phyloP scores from a whole-genome alignment of 208 protist genomes.

The Acanthamoeba rhysodes region DNA sequence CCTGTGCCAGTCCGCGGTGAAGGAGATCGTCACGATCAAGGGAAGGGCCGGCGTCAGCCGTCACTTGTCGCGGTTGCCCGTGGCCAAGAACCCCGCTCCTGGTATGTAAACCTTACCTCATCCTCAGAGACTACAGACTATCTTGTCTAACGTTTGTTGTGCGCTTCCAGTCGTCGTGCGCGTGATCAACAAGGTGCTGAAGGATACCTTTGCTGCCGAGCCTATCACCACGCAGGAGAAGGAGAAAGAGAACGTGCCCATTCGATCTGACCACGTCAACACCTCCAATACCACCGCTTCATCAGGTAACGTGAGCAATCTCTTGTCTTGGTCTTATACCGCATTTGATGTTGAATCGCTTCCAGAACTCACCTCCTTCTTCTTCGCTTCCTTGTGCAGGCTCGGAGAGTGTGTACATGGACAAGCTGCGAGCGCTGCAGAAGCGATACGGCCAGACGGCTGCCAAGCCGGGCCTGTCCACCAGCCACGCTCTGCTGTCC shows the following conservation, averaged over 20 bases:
- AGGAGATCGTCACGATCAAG: constrained; percentile 71
- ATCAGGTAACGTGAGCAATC: neutral
- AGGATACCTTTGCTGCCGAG: neutral
- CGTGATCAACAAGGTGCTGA: constrained; percentile 41
- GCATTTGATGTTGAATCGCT: too few species aligned
- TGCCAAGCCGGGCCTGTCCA: neutral
- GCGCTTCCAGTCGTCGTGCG: neutral
- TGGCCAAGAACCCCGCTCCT: constrained; percentile 43
- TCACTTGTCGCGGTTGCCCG: constrained; percentile 5
- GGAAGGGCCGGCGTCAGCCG: neutral
- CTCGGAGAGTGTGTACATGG: constrained; percentile 59
- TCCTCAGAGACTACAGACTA: neutral
- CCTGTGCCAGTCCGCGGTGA: constrained; percentile 11
- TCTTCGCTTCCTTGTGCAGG: neutral
- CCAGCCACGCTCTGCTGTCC: neutral
- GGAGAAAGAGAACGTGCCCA: constrained; percentile 63
- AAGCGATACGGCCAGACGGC: constrained; percentile 64
- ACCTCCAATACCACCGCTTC: neutral
- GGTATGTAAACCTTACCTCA: neutral
- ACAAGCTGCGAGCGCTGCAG: constrained; percentile 63
- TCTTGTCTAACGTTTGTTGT: neutral
- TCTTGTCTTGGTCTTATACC: too few species aligned
- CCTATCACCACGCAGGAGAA: neutral
- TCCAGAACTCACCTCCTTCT: neutral
- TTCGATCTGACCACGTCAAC: neutral